Evolutionary conservation across 2,329 filamentous ascomycete species (phyloP).

Genomic region (Trichoderma atroviride): DNA sequence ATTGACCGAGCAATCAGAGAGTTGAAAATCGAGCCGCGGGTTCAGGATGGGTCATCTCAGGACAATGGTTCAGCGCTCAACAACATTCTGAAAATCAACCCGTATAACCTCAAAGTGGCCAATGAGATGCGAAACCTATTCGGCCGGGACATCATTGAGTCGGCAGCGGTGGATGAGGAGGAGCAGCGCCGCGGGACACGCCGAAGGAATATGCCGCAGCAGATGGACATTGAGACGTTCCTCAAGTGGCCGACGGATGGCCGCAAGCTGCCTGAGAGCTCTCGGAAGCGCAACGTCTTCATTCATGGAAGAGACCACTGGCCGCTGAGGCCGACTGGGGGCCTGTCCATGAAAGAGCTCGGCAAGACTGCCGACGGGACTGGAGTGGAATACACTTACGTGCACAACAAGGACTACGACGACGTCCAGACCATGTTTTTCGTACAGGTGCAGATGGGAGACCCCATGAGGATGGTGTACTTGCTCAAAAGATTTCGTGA

Average conservation of each 20-base stretch:
- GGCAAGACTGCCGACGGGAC: constrained; percentile 52
- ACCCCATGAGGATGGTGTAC: constrained; percentile 79
- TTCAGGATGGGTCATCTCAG: constrained; percentile 14
- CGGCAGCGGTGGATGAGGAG: constrained; percentile 53
- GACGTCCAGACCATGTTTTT: constrained; percentile 76
- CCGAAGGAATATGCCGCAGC: constrained; percentile 44
- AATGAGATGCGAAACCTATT: constrained; percentile 82
- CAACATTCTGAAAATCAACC: constrained; percentile 54
- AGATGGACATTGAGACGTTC: constrained; percentile 61
- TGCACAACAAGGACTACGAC: constrained; percentile 75
- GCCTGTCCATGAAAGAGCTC: constrained; percentile 75
- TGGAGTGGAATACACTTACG: constrained; percentile 71
- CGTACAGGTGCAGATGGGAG: constrained; percentile 75
- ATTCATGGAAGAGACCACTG: constrained; percentile 86
- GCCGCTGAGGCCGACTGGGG: constrained; percentile 77
- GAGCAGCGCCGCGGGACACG: constrained; percentile 45
- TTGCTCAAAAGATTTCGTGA: constrained; percentile 57
- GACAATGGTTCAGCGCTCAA: constrained; percentile 38
- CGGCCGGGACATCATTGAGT: constrained; percentile 60
- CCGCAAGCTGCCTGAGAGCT: constrained; percentile 69
- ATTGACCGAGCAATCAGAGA: constrained; percentile 59
- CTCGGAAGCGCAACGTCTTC: constrained; percentile 77
- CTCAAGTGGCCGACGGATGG: constrained; percentile 56
- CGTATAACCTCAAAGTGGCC: constrained; percentile 76
- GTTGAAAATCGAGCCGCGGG: constrained; percentile 44